Percentiles rank a stretch among this genome's conserved stretches.
Evolutionary conservation across 495 filamentous ascomycete species (phyloP).

Genomic region (Penicillium canariense): DNA sequence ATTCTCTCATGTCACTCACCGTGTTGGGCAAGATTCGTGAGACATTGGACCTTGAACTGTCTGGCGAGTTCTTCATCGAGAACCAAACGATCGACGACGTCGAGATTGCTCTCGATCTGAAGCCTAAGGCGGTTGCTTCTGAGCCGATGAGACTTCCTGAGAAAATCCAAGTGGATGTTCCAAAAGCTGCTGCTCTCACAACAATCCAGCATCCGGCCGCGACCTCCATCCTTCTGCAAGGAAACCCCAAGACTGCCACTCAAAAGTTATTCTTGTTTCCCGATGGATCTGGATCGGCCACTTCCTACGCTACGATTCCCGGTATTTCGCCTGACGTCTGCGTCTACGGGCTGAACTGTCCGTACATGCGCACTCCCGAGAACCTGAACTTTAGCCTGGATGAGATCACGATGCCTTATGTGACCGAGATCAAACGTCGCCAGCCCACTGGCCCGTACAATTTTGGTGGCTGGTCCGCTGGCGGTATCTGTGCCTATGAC

Average conservation of each 20-base stretch:
- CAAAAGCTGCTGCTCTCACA: slow-evolving; percentile 13
- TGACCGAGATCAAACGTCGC: slow-evolving; percentile 66
- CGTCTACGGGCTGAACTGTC: slow-evolving; percentile 63
- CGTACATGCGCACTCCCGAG: slow-evolving; percentile 62
- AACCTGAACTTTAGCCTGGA: slow-evolving; percentile 56
- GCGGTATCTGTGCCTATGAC: slow-evolving; percentile 86
- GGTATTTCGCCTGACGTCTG: slow-evolving; percentile 53
- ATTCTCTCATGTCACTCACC: slow-evolving; percentile 52
- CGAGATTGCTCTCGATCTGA: slow-evolving; percentile 45
- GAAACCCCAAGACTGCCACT: slow-evolving; percentile 42
- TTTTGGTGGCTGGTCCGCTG: slow-evolving; percentile 78
- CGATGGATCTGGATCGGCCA: slow-evolving; percentile 52
- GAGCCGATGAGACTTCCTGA: slow-evolving; percentile 25
- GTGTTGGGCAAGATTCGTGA: slow-evolving; percentile 55
- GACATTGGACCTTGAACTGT: slow-evolving; percentile 48
- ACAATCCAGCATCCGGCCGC: slow-evolving; percentile 38
- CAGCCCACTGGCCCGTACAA: slow-evolving; percentile 71
- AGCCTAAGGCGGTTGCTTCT: slow-evolving; percentile 31
- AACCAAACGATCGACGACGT: slow-evolving; percentile 56
- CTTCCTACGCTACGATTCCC: slow-evolving; percentile 60
- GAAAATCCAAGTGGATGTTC: slow-evolving; percentile 14
- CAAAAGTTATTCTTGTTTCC: slow-evolving; percentile 50
- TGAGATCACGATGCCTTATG: slow-evolving; percentile 55
- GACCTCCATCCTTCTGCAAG: slow-evolving; percentile 52
- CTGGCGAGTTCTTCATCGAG: slow-evolving; percentile 59